Evolutionary conservation across 2,329 filamentous ascomycete genomes (phyloP).

Genomic region (Lasiodiplodia theobromae): DNA sequence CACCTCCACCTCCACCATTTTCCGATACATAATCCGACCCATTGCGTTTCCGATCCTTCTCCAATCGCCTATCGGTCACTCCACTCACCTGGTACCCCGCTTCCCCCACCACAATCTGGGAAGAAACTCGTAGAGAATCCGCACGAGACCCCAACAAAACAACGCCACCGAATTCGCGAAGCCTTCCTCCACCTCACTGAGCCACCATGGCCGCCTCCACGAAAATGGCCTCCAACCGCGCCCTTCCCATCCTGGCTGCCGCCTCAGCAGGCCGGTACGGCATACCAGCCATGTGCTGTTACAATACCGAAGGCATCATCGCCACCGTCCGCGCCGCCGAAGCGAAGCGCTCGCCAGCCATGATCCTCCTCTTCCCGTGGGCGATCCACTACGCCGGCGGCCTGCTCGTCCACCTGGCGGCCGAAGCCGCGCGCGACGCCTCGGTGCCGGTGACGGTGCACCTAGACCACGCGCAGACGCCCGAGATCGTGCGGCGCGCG

Average conservation of each 20-base stretch:
- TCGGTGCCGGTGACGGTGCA: conserved; percentile 68
- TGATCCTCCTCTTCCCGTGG: conserved; percentile 79
- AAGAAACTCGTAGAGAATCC: neutral
- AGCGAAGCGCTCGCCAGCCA: conserved; percentile 69
- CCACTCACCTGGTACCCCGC: neutral
- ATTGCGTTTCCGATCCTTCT: neutral
- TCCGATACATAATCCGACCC: neutral
- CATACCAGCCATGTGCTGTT: conserved; percentile 68
- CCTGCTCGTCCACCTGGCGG: conserved; percentile 56
- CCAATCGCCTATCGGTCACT: neutral
- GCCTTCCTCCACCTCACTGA: neutral
- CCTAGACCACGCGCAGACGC: conserved; percentile 71
- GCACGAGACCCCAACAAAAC: neutral
- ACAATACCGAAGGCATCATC: conserved; percentile 75
- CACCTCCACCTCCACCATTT: conserved; percentile 1
- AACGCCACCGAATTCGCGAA: neutral
- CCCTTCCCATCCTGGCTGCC: conserved; percentile 60
- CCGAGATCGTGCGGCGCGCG: conserved; percentile 66
- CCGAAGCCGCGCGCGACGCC: conserved; percentile 63
- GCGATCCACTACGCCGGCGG: conserved; percentile 70
- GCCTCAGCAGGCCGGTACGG: conserved; percentile 64
- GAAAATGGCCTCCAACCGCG: conserved; percentile 29
- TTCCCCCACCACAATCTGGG: neutral
- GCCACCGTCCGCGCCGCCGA: conserved; percentile 74
- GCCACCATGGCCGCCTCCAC: conserved; percentile 5